phyloP scores from a whole-genome alignment of 345 rosid genomes.

The Microcos paniculata region DNA sequence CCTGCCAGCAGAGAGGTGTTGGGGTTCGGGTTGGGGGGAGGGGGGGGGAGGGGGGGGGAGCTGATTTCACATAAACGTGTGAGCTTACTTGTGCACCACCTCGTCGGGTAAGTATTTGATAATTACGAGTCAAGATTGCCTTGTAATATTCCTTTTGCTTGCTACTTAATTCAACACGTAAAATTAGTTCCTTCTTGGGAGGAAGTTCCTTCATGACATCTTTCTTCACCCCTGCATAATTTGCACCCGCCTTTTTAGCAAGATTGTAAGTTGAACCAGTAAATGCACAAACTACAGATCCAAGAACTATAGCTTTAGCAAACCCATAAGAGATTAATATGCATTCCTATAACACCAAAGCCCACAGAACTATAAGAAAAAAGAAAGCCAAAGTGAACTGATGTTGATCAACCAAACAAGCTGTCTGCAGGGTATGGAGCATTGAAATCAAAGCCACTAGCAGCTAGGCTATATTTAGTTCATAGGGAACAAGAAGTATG shows the following conservation, averaged over 20 bases:
- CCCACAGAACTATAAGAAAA: neutral
- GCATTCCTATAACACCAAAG: neutral
- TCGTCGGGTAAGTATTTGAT: constrained; percentile 81
- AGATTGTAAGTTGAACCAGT: neutral
- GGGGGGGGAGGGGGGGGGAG: neutral
- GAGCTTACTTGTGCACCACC: constrained; percentile 90
- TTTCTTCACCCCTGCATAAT: constrained; percentile 88
- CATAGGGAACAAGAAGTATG: neutral
- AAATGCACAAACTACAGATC: neutral
- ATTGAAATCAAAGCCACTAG: neutral
- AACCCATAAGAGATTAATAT: neutral
- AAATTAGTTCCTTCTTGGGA: constrained; percentile 97
- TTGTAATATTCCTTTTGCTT: constrained; percentile 98
- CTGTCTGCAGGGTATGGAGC: neutral
- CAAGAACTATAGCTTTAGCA: neutral
- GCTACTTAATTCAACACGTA: constrained; percentile 90
- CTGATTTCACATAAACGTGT: constrained; percentile 17
- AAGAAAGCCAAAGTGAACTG: neutral
- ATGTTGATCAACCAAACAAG: neutral
- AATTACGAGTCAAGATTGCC: constrained; percentile 94
- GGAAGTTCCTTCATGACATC: constrained; percentile 99
- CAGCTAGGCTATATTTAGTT: neutral
- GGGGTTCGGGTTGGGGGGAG: too few species aligned
- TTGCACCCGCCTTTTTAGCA: constrained; percentile 5
- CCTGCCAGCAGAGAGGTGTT: neutral